Evolutionary conservation across 1,139 yeast genomes (phyloP), one percentile per base, ranked within the genome.

Genomic region (Schizosaccharomyces versatilis): DNA sequence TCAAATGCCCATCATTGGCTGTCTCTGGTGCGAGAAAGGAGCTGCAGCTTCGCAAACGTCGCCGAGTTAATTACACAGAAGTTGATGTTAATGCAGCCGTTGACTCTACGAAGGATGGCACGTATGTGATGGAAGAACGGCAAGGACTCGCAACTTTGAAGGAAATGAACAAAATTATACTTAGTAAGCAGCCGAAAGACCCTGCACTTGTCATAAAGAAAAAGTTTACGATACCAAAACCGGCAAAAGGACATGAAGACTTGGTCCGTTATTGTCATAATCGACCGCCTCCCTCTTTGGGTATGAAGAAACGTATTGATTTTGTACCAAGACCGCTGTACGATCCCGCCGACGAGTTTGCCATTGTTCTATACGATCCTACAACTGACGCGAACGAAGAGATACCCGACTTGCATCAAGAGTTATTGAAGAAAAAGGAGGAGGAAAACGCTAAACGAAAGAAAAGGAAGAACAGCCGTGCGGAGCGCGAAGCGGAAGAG

Each of bases 281-380:
- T 38, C 57, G 58, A 0, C 59, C 47, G 0, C 84, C 94, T 1
- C 88, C 93, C 0, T 79, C 86, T 0, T 69, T 88, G 57, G 97
- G 97, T 0, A 85, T 86, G 55, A 76, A 81, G 59, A 76, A 81
- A 47, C 78, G 79, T 60, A 75, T 80, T 0, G 73, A 77, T 2
- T 67, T 84, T 53, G 84, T 86, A 14, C 95, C 98, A 2, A 71
- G 90, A 57, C 94, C 98, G 0, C 72, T 90, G 15, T 94, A 88
- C 65, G 98, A 90, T 67, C 98, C 99, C 0, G 74, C 81, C 54
- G 85, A 82, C 59, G 97, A 90, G 66, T 81, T 85, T 64, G 97
- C 98, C 0, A 85, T 93, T 55, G 97, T 90, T 1, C 71, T 90
- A 53, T 90, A 85, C 63, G 99, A 90, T 65, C 99, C 99, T 0